Percentiles rank a stretch among this genome's conserved stretches.
phyloP scores from a whole-genome alignment of 768 basidiomycete species.

The Trametes maxima region DNA sequence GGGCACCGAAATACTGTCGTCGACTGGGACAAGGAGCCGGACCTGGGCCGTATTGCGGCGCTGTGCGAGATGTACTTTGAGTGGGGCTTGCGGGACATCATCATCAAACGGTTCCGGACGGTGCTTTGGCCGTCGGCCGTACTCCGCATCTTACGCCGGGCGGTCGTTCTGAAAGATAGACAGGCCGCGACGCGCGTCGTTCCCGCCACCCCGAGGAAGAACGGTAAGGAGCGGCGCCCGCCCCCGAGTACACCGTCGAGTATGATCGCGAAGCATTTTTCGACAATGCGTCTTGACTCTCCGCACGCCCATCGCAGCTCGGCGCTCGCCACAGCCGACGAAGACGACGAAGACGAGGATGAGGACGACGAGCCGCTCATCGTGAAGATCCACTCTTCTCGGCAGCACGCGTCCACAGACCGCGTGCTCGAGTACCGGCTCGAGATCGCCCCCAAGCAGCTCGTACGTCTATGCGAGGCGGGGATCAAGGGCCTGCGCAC shows the following conservation, averaged over 20 bases:
- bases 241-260: constrained; percentile 45
- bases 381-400: constrained; percentile 63
- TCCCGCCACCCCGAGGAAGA: constrained; percentile 46
- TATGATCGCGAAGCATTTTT: constrained; percentile 59
- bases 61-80: constrained; percentile 89
- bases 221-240: constrained; percentile 27
- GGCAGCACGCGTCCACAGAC: constrained; percentile 74
- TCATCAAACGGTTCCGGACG: constrained; percentile 82
- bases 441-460: constrained; percentile 66
- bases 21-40: constrained; percentile 59
- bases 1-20: constrained; percentile 37
- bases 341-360: constrained; percentile 37
- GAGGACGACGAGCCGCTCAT: constrained; percentile 47
- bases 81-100: constrained; percentile 85
- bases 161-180: constrained; percentile 52
- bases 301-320: constrained; percentile 4
- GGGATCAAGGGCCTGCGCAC: constrained; percentile 67
- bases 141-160: constrained; percentile 69
- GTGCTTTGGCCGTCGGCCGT: constrained; percentile 80
- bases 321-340: neutral
- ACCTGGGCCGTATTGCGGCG: constrained; percentile 69
- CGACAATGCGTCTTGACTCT: constrained; percentile 43
- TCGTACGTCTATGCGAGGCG: constrained; percentile 64
- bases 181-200: constrained; percentile 5
- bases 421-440: constrained; percentile 76